A percentile compares a stretch with the other conserved stretches of the same genome.
Conservation (phyloP, 495 filamentous ascomycete species). For the Podospora pseudoanserina region DNA sequence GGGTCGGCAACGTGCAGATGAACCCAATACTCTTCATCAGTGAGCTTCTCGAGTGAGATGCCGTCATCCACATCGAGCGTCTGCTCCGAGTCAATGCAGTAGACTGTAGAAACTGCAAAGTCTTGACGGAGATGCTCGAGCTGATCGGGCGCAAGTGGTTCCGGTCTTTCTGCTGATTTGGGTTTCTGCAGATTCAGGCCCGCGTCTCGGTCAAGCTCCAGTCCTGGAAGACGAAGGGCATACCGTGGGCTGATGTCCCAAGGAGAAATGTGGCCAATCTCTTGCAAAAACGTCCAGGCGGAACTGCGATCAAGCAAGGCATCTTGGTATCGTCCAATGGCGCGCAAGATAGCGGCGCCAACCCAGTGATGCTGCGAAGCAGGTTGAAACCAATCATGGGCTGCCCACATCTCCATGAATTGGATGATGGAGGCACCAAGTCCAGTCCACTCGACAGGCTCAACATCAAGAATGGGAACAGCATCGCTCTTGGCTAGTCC, state of each 20-base stretch:
- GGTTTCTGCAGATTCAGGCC: slow-evolving; percentile 28
- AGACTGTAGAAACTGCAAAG: slow-evolving; percentile 68
- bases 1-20: slow-evolving; percentile 93
- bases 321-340: slow-evolving; percentile 64
- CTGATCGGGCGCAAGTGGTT: slow-evolving; percentile 29
- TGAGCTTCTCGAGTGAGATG: slow-evolving; percentile 68
- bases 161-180: slow-evolving; percentile 9
- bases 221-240: slow-evolving; percentile 53
- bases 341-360: slow-evolving; percentile 68
- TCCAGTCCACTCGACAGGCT: slow-evolving; percentile 37
- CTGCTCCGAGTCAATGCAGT: slow-evolving; percentile 71
- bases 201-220: slow-evolving; percentile 42
- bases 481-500: slow-evolving; percentile 35
- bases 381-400: slow-evolving; percentile 46
- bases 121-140: slow-evolving; percentile 64
- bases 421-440: slow-evolving; percentile 59
- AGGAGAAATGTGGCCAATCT: slow-evolving; percentile 75
- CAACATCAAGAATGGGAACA: slow-evolving; percentile 4
- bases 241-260: slow-evolving; percentile 75
- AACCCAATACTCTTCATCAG: slow-evolving; percentile 68
- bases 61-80: slow-evolving; percentile 88
- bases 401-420: slow-evolving; percentile 69
- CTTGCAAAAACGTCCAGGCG: slow-evolving; percentile 73
- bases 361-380: slow-evolving; percentile 53
- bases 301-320: slow-evolving; percentile 50